Base-by-base conservation (phyloP, 305 asterid species). In the Fraxinus angustifolia region DNA sequence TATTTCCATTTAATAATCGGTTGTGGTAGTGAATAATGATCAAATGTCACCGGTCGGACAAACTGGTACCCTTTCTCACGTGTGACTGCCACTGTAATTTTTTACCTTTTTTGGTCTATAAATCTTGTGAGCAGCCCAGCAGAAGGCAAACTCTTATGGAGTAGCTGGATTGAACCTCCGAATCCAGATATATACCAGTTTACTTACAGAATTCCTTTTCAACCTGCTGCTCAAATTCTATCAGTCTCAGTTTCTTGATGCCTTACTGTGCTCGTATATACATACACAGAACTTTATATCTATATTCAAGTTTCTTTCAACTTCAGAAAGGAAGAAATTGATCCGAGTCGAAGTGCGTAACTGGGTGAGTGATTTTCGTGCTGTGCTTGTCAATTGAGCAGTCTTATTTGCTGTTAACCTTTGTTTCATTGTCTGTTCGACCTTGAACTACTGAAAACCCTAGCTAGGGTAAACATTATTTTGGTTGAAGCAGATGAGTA, bases 351-450 rank as follows among this genome's bases (percentile, higher is more conserved):
- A 17, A 1, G 6, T 0, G 36, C 5, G 30, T 10, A 23, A 4
- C 65, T 36, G 8, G 80, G 80, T 77, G 73, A 56, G 73, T 77
- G 80, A 53, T 77, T 77, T 77, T 31, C 73, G 11, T 77, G 73
- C 80, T 56, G 3, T n/a, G 6, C 80, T 77, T 77, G 73, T 77
- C 80, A 77, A 77, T 58, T 58, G 33, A 77, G 73, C 80, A 58
- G 56, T 77, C 80, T 8, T 16, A 4, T 26, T 48, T 58, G 73
- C 73, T 7, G 30, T 77, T 34, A 56, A 58, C 80, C 56, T 77
- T 56, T 77, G 80, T 23, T 77, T 77, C 80, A 48, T 77, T 77
- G 80, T 77, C 80, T 56, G 80, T 77, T 77, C 80, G 80, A 77
- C 80, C 80, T 30, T 77, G 34, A 53, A 53, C 62, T n/a, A 53